These are phyloP conservation scores for Epichloe sp. DNA, from an alignment of 2,329 filamentous ascomycete genomes.

Conservation along the genomic window DNA sequence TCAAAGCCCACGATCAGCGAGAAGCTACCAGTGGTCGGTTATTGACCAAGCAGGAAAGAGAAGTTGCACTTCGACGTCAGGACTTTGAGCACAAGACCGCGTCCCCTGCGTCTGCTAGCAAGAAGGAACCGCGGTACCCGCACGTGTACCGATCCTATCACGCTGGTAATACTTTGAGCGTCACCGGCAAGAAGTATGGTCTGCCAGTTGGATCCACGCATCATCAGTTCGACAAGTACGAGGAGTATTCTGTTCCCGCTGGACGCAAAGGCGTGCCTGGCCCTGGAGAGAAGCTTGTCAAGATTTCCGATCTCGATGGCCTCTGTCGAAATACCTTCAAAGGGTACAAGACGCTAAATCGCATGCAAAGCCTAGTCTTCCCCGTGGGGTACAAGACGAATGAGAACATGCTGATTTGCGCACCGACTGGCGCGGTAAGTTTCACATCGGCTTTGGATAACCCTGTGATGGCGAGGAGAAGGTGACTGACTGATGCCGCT, in stretches of 20 bases:
- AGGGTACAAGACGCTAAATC: conserved; percentile 84
- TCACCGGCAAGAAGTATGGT: conserved; percentile 68
- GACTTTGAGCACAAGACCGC: conserved; percentile 78
- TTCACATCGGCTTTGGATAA: background rate
- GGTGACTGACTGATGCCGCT: background rate
- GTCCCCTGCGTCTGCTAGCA: conserved; percentile 54
- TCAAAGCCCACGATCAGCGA: conserved; percentile 19
- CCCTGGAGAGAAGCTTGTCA: conserved; percentile 59
- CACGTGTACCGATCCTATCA: conserved; percentile 81
- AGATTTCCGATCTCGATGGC: conserved; percentile 74
- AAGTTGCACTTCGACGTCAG: conserved; percentile 60
- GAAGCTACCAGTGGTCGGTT: conserved; percentile 36
- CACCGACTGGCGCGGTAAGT: conserved; percentile 77
- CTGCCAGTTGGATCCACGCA: conserved; percentile 65
- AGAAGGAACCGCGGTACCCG: conserved; percentile 68
- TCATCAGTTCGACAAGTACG: conserved; percentile 63
- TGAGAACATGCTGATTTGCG: conserved; percentile 98
- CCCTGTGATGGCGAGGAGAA: background rate
- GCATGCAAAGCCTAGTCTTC: conserved; percentile 96
- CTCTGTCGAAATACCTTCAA: conserved; percentile 86
- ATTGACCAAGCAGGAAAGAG: conserved; percentile 62
- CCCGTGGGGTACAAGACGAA: conserved; percentile 90
- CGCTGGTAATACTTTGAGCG: conserved; percentile 74
- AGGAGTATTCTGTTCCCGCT: conserved; percentile 80
- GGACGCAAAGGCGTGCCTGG: conserved; percentile 62